Percentiles rank a stretch among this genome's conserved stretches.
phyloP scores from a whole-genome alignment of 306 rosid species.

The Acacia confusa region DNA sequence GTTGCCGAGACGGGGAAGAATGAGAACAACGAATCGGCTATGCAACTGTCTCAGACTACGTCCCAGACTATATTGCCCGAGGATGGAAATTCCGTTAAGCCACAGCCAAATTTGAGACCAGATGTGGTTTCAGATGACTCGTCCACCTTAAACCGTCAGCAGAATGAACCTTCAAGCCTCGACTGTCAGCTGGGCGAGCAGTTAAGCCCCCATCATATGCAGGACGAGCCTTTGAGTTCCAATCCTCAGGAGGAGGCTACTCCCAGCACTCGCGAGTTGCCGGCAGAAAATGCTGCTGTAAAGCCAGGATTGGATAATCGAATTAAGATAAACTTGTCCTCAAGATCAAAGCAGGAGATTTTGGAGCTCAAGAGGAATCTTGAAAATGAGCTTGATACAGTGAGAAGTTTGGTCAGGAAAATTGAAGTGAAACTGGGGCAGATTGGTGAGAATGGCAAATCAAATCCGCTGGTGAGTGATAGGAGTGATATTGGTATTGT shows the following conservation, averaged over 20 bases:
- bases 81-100: constrained; percentile 39
- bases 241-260: neutral
- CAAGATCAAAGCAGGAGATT: constrained; percentile 58
- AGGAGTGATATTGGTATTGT: constrained; percentile 46
- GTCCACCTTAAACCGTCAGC: constrained; percentile 34
- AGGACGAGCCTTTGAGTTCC: constrained; percentile 27
- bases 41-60: constrained; percentile 22
- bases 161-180: neutral
- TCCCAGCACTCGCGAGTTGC: constrained; percentile 24
- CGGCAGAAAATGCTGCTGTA: constrained; percentile 46
- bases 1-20: constrained; percentile 25
- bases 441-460: constrained; percentile 42
- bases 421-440: constrained; percentile 68
- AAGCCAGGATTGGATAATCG: constrained; percentile 41
- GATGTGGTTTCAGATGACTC: constrained; percentile 54
- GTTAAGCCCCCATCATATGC: neutral
- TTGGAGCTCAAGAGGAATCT: constrained; percentile 63
- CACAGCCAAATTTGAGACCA: constrained; percentile 34
- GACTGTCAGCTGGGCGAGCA: neutral
- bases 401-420: constrained; percentile 68
- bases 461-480: constrained; percentile 36
- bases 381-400: constrained; percentile 56
- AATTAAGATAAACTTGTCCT: constrained; percentile 38
- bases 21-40: constrained; percentile 16
- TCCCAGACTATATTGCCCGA: constrained; percentile 25